These are phyloP conservation scores for Pseudognaphalium luteoalbum DNA, from an alignment of 129 eudicot genomes.

Conservation along the genomic window DNA sequence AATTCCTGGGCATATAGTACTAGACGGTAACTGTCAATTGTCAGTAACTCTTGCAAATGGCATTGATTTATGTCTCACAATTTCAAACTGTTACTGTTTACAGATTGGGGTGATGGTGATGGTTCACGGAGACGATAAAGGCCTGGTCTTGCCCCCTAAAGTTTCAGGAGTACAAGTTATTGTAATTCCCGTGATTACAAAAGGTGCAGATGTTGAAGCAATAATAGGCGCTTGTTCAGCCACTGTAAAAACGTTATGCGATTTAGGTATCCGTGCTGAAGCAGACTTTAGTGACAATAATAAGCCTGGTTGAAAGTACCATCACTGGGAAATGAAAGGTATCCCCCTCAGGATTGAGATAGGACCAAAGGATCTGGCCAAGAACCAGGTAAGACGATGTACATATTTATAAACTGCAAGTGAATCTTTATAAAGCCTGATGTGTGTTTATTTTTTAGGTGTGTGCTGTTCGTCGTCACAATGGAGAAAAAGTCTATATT, in stretches of 20 bases:
- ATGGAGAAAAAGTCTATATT: slow-evolving; percentile 47
- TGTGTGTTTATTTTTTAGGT: slow-evolving; percentile 34
- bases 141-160: slow-evolving; percentile 88
- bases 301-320: slow-evolving; percentile 88
- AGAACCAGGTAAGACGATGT: slow-evolving; percentile 49
- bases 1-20: slow-evolving; percentile 92
- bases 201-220: slow-evolving; percentile 62
- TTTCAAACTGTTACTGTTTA: background rate
- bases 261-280: slow-evolving; percentile 65
- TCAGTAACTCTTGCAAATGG: background rate
- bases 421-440: background rate
- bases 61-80: background rate
- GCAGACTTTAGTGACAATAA: slow-evolving; percentile 73
- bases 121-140: slow-evolving; percentile 93
- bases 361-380: slow-evolving; percentile 79
- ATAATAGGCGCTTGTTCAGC: slow-evolving; percentile 63
- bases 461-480: slow-evolving; percentile 70
- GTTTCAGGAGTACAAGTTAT: slow-evolving; percentile 70
- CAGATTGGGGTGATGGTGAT: slow-evolving; percentile 96
- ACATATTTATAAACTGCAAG: too few relatives aligned
- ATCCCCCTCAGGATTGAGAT: slow-evolving; percentile 81
- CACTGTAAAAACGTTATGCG: slow-evolving; percentile 54
- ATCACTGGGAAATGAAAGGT: slow-evolving; percentile 88
- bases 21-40: slow-evolving; percentile 49
- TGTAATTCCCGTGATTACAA: slow-evolving; percentile 70